Evolutionary conservation across 164 flowering plant genomes (phyloP), one percentile per base, ranked within the genome.

Genomic region (Umbilicus rupestris): DNA sequence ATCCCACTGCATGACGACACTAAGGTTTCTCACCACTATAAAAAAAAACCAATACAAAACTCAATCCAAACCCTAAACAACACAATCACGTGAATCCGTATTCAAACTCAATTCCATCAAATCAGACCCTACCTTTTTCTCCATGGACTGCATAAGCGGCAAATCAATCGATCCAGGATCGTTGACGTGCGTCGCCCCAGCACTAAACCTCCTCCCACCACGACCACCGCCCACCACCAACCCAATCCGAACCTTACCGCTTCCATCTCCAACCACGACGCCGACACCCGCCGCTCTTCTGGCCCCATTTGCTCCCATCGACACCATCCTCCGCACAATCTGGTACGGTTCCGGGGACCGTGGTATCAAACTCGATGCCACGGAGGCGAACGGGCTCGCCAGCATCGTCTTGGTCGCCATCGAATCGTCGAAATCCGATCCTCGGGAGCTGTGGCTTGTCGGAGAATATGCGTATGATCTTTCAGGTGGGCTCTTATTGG

Each of bases 131-230:
- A 89, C 96, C 90, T 89, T 89, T 39, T 73, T 80, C 76, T 87
- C 80, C 96, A 89, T 87, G 64, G 96, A 79, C 45, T 77, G 76
- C 73, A 89, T 89, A 63, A 85, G 73, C n/a, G 88, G 78, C 12
- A 83, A 74, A 68, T 85, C 87, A 65, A 85, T 76, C 26, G 92
- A 76, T 29, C 89, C 90, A 11, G 90, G 49, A 66, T 75, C 78
- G 22, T 78, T 80, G 19, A 78, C 76, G 22, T 81, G 78, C 0
- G 87, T 67, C 19, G 84, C 85, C 67, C 84, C 68, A 64, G 69
- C 41, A 65, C 70, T 67, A 70, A 82, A 78, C 24, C 66, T 72
- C 69, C 79, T 73, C 62, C 45, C 19, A 44, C 15, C 15, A 3
- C 12, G 19, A 57, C 29, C 9, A 19, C 41, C 28, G 7, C 31